Conservation (phyloP, 495 filamentous ascomycete species). For the Arthonia radiata region DNA sequence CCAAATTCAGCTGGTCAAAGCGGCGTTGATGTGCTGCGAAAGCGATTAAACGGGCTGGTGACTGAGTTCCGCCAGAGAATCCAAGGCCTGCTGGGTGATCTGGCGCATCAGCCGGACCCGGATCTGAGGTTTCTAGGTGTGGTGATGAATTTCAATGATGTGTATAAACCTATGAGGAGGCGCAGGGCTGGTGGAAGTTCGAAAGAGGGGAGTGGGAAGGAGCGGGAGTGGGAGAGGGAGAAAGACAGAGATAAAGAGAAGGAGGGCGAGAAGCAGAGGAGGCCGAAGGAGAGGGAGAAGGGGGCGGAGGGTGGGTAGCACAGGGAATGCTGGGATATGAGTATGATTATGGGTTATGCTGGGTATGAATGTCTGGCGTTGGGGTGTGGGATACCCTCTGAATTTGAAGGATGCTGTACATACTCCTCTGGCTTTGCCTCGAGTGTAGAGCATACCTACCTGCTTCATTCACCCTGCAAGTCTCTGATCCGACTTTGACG, state of each 20-base stretch:
- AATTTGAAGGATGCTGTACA: too few relatives aligned
- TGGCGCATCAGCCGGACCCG: constrained; percentile 79
- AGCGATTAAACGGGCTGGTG: constrained; percentile 42
- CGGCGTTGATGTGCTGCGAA: constrained; percentile 52
- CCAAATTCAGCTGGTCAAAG: too few relatives aligned
- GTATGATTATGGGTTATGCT: too few relatives aligned
- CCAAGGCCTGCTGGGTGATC: constrained; percentile 62
- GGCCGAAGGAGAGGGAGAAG: not conserved
- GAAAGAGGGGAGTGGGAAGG: not conserved
- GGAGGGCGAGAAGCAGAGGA: not conserved
- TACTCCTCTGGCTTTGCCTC: too few relatives aligned
- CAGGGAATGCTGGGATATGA: too few relatives aligned
- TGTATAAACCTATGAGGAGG: constrained; percentile 51
- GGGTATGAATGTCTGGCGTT: too few relatives aligned
- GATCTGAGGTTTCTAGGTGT: constrained; percentile 91
- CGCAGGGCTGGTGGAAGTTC: constrained; percentile 12
- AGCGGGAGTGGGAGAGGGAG: not conserved
- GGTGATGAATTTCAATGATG: constrained; percentile 98
- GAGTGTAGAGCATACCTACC: too few relatives aligned
- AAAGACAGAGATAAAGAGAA: not conserved
- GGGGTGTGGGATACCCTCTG: too few relatives aligned
- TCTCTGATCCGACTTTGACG: too few relatives aligned
- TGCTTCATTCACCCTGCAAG: too few relatives aligned
- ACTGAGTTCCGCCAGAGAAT: constrained; percentile 48
- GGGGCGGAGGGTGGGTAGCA: not conserved